These are phyloP conservation scores for Paramecium biaurelia DNA, from an alignment of 73 alveolate genomes.

Conservation along the genomic window DNA sequence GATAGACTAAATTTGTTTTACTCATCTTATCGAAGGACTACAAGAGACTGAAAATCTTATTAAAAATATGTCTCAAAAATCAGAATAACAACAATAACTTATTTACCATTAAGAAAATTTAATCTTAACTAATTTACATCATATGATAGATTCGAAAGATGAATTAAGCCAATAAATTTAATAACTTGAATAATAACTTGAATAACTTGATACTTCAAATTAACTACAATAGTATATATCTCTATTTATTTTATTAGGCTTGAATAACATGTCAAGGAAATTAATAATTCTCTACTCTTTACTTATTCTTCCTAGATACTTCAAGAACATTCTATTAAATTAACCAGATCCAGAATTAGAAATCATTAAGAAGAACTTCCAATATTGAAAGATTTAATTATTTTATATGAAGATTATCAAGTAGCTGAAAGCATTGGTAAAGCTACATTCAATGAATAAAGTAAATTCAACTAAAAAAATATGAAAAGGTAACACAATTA, in stretches of 20 bases:
- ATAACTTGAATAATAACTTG: neutral
- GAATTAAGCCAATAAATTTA: neutral
- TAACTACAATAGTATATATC: neutral
- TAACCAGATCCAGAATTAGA: neutral
- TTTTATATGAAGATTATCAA: neutral
- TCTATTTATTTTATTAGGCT: neutral
- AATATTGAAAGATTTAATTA: neutral
- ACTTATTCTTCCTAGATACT: neutral
- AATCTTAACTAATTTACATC: neutral
- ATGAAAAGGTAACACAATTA: neutral
- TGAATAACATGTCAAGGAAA: neutral
- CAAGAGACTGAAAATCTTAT: neutral
- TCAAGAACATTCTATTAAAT: neutral
- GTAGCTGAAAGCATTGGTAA: conserved; percentile 14
- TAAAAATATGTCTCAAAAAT: neutral
- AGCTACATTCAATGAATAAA: neutral
- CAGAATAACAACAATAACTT: neutral
- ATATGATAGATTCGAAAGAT: neutral
- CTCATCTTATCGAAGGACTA: neutral
- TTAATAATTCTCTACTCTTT: neutral
- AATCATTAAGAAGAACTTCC: neutral
- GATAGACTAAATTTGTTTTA: neutral
- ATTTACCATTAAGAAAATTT: neutral
- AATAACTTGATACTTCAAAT: neutral
- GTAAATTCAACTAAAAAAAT: neutral